Percentiles rank a stretch among this genome's conserved stretches.
These are phyloP conservation scores for Scedosporium boydii DNA, from an alignment of 2,329 filamentous ascomycete genomes.

Conservation along the genomic window DNA sequence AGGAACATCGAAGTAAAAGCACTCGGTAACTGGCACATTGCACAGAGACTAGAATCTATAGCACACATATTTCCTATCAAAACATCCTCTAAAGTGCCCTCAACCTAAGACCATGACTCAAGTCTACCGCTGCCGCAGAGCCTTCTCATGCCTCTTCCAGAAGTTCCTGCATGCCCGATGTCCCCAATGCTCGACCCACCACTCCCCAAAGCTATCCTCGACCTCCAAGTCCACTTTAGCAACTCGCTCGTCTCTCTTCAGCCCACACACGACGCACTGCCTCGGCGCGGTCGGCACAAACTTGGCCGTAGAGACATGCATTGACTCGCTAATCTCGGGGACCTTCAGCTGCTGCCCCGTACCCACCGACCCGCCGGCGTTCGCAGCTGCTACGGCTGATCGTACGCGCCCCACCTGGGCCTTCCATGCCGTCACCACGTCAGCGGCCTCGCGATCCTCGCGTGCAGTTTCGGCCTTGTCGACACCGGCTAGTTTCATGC, in stretches of 20 bases:
- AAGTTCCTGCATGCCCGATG: constrained; percentile 73
- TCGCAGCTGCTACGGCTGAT: constrained; percentile 59
- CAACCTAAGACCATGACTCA: not conserved
- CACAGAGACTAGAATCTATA: too few species aligned
- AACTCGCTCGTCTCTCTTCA: constrained; percentile 80
- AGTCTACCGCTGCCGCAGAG: constrained; percentile 55
- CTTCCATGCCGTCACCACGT: constrained; percentile 67
- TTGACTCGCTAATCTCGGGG: constrained; percentile 62
- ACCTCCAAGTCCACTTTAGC: constrained; percentile 64
- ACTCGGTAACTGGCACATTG: too few species aligned
- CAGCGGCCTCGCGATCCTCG: constrained; percentile 76
- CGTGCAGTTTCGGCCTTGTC: constrained; percentile 75
- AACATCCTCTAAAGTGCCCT: not conserved
- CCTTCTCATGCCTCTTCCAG: constrained; percentile 68
- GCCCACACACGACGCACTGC: constrained; percentile 74
- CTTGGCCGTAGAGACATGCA: constrained; percentile 59
- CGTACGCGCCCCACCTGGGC: constrained; percentile 66
- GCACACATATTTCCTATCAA: not conserved
- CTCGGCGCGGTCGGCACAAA: constrained; percentile 65
- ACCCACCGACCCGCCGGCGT: constrained; percentile 25
- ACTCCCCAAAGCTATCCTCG: constrained; percentile 90
- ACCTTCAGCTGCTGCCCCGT: constrained; percentile 35
- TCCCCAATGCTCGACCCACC: constrained; percentile 89
- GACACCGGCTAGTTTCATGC: constrained; percentile 85
- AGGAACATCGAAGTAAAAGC: too few species aligned